Evolutionary conservation across 768 basidiomycete genomes (phyloP), one percentile per base, ranked within the genome.

Genomic region (Rhizopogon vinicolor): DNA sequence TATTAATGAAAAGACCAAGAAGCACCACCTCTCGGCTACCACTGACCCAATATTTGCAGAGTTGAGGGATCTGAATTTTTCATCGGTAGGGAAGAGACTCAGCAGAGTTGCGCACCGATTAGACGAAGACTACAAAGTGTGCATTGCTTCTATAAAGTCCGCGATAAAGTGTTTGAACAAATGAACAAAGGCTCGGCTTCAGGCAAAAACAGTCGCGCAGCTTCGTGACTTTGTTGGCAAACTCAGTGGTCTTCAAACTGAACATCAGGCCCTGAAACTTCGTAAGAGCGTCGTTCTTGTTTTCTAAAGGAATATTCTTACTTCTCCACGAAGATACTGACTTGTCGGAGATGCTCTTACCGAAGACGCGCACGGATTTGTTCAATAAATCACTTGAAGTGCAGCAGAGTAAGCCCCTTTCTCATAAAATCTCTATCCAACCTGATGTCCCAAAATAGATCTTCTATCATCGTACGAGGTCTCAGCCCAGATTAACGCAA

Each of bases 141-240:
- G 73, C 16, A 29, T 57, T 35, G 6, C 33, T 40, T 25, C 7
- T 0, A 28, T 29, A 43, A 35, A 14, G 28, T 31, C 42, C 41
- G 14, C 29, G 45, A 57, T 43, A 50, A 25, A 41, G 29, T 53
- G 44, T 62, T 44, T 56, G 22, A 35, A 41, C 10, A 16, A 42
- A 44, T 16, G 35, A 37, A 12, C 19, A 12, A 64, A 92, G 90
- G 86, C 87, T 44, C 84, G 90, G 55, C 82, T 91, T 53, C 85
- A 93, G 71, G 84, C 93, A 16, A 92, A 93, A 72, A 95, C 93
- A 12, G 89, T 95, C 16, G 84, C 89, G 10, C 92, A 99, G 70
- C 75, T 99, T 63, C 83, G 88, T 55, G 92, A 94, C 65, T 98
- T 99, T 71, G 97, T 99, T 18, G 94, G 95, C 12, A 94, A 91